A percentile compares a stretch with the other conserved stretches of the same genome.
Conservation (phyloP, 2,329 filamentous ascomycete species). For the Eutypella sp. region DNA sequence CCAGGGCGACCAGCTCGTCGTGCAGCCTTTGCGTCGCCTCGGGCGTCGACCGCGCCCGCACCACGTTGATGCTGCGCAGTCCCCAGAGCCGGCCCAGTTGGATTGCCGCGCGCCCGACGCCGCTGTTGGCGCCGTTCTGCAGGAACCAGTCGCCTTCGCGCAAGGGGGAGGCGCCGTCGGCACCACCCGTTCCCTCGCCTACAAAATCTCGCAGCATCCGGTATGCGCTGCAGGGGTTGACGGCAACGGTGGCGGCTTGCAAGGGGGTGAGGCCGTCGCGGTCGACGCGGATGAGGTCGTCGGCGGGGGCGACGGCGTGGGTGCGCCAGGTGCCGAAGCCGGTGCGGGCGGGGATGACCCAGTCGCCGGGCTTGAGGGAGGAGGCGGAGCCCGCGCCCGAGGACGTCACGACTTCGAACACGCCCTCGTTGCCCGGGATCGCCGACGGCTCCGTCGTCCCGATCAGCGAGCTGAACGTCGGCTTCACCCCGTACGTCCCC, state of each 20-base stretch:
- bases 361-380: slow-evolving; percentile 69
- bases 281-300: slow-evolving; percentile 33
- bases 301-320: slow-evolving; percentile 64
- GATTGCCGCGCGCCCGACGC: slow-evolving; percentile 85
- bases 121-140: slow-evolving; percentile 94
- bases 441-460: slow-evolving; percentile 73
- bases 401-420: slow-evolving; percentile 95
- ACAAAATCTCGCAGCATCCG: slow-evolving; percentile 83
- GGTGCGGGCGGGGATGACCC: slow-evolving; percentile 82
- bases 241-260: slow-evolving; percentile 81
- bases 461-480: slow-evolving; percentile 68
- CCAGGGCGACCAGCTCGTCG: slow-evolving; percentile 48
- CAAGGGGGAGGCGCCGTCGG: slow-evolving; percentile 23
- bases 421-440: slow-evolving; percentile 84
- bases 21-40: slow-evolving; percentile 59
- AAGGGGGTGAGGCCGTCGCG: slow-evolving; percentile 64
- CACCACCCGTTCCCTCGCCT: slow-evolving; percentile 29
- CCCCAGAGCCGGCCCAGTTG: slow-evolving; percentile 86
- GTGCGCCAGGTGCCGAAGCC: slow-evolving; percentile 94
- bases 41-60: slow-evolving; percentile 64
- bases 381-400: slow-evolving; percentile 59
- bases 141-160: slow-evolving; percentile 86
- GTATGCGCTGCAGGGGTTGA: slow-evolving; percentile 94
- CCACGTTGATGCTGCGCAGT: slow-evolving; percentile 82
- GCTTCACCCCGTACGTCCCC: slow-evolving; percentile 87